Base-by-base conservation (phyloP, 108 stramenopile species). In the Conticribra weissflogii region DNA sequence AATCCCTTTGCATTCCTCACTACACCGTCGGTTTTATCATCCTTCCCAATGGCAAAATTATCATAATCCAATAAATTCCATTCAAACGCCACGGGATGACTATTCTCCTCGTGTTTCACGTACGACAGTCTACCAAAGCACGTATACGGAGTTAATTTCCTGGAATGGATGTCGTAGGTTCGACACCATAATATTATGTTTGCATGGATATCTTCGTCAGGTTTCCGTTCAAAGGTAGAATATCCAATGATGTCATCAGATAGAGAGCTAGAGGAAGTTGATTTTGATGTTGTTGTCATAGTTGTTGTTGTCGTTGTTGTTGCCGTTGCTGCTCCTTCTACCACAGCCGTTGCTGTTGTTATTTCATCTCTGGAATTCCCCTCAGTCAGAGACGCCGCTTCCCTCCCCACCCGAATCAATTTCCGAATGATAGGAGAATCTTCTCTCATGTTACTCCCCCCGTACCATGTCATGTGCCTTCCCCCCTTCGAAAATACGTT, bases 121-220 rank as follows among this genome's bases (percentile, higher is more conserved):
- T 92, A 89, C 0, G 45, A 56, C 27, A 72, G 18, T 49, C 82
- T 33, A 0, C 82, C 78, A 36, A 79, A 57, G 53, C 78, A 83
- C 4, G 66, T 59, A 33, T 83, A 83, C 15, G 81, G 81, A 12
- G 76, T 48, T 9, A 71, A 86, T 45, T 54, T 41, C 31, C 78
- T 84, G 23, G 45, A 53, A 8, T 77, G 49, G 3, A 50, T 21
- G 16, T 82, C 48, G 67, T 86, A 86, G 45, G 54, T 72, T 58
- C 93, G 82, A 52, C 81, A 84, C 90, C 90, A 94, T 45, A 94
- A 51, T 28, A 94, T 54, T 66, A 94, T 86, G 56, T 68, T 49
- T 33, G 59, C n/a, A n/a, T n/a, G n/a, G n/a, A n/a, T n/a, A n/a
- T n/a, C n/a, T n/a, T n/a, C n/a, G n/a, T n/a, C n/a, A n/a, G n/a